Conservation (phyloP, 495 filamentous ascomycete species). For the Xylaria acuta region DNA sequence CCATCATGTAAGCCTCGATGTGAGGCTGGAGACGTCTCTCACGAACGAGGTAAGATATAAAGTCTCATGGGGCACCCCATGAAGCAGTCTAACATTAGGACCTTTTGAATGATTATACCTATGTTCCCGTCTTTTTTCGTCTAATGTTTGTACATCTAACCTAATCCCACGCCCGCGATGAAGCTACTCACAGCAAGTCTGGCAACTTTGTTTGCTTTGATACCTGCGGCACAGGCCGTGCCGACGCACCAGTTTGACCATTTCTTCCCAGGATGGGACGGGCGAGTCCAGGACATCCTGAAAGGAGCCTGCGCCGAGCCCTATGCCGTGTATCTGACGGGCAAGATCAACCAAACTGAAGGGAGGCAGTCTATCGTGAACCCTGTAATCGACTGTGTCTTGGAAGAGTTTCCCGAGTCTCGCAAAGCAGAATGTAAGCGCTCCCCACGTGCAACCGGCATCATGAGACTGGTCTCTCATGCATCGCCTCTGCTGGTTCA, state of each 20-base stretch:
- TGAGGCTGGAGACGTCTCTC: background rate
- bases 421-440: slow-evolving; percentile 25
- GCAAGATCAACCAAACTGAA: background rate
- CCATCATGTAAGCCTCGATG: background rate
- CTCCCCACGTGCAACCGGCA: background rate
- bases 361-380: slow-evolving; percentile 10
- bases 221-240: background rate
- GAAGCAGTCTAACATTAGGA: background rate
- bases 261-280: slow-evolving; percentile 24
- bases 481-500: background rate
- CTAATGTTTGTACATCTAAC: background rate
- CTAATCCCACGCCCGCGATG: slow-evolving; percentile 7
- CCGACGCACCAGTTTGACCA: slow-evolving; percentile 25
- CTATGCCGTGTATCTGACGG: slow-evolving; percentile 23
- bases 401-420: slow-evolving; percentile 15
- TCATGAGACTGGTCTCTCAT: background rate
- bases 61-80: background rate
- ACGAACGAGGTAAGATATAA: background rate
- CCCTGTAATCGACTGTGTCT: slow-evolving; percentile 26
- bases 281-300: slow-evolving; percentile 8
- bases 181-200: slow-evolving; percentile 21
- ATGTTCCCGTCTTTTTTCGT: background rate
- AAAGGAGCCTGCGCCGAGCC: slow-evolving; percentile 14
- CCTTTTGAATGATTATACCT: background rate
- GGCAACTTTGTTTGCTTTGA: slow-evolving; percentile 4